Conservation (phyloP, 305 asterid species). For the Plantago coronopus region DNA sequence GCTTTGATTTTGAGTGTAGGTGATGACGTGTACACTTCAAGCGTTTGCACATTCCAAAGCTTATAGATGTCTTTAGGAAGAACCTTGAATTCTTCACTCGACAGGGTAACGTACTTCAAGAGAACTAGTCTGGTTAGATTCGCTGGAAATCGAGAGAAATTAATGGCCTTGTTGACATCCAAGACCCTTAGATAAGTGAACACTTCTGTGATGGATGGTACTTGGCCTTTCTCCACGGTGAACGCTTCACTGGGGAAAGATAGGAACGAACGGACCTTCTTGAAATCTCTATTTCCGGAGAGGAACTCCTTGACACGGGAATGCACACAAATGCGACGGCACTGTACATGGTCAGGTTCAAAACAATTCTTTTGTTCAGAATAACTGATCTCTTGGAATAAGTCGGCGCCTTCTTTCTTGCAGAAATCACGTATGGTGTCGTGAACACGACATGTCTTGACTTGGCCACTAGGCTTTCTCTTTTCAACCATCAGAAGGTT, state of each 20-base stretch:
- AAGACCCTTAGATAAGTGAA: constrained; percentile 31
- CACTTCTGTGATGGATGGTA: constrained; percentile 18
- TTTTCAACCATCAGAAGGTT: constrained; percentile 25
- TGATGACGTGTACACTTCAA: constrained; percentile 25
- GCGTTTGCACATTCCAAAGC: constrained; percentile 30
- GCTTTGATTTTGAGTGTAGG: constrained; percentile 21
- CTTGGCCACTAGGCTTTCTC: constrained; percentile 20
- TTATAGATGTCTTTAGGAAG: constrained; percentile 26
- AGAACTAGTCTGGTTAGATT: constrained; percentile 22
- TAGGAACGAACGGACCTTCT: constrained; percentile 29
- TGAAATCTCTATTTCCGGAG: constrained; percentile 3
- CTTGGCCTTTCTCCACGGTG: constrained; percentile 9
- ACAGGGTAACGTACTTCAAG: constrained; percentile 34
- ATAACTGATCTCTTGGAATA: constrained; percentile 25
- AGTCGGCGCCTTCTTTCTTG: constrained; percentile 19
- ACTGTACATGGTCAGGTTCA: constrained; percentile 2
- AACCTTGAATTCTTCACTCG: constrained; percentile 1
- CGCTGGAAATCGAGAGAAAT: constrained; percentile 22
- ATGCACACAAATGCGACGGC: constrained; percentile 34
- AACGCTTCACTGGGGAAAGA: constrained; percentile 22
- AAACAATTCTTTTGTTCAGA: constrained; percentile 1
- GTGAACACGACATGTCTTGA: constrained; percentile 37
- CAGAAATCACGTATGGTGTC: constrained; percentile 30
- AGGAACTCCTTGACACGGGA: constrained; percentile 23
- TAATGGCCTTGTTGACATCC: constrained; percentile 24